Evolutionary conservation across 768 basidiomycete species (phyloP).

Genomic region (Pisolithus sp.): DNA sequence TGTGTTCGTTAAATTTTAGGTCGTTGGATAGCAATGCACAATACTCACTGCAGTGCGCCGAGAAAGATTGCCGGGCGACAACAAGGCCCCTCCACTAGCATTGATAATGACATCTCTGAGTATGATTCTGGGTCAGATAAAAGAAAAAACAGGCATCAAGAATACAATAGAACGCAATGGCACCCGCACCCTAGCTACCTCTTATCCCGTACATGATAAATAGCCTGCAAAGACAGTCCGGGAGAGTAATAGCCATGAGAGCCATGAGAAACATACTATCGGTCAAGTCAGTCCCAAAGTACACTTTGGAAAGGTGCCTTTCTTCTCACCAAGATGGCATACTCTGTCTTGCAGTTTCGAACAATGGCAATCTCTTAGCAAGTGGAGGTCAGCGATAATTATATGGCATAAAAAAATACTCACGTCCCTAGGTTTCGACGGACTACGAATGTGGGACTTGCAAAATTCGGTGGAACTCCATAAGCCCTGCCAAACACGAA

Average conservation of each 20-base stretch:
- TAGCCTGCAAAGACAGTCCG: background rate
- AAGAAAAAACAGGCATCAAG: background rate
- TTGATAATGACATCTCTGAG: no score
- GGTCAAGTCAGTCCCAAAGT: background rate
- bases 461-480: background rate
- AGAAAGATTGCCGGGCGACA: no score
- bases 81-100: no score
- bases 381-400: slow-evolving; percentile 3
- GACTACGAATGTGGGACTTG: slow-evolving; percentile 6
- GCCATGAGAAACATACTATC: background rate
- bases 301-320: background rate
- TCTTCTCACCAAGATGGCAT: slow-evolving; percentile 3
- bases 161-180: no score
- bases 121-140: background rate
- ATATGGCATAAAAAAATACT: background rate
- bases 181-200: background rate
- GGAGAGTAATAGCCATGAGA: background rate
- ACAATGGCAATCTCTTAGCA: background rate
- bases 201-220: background rate
- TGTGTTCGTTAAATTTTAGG: no score
- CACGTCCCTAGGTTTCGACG: slow-evolving; percentile 1
- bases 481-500: background rate
- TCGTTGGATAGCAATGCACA: no score
- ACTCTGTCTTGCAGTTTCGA: slow-evolving; percentile 2
- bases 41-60: no score